Evolutionary conservation across 1,139 yeast species (phyloP).

Genomic region (Pneumocystis sp.): DNA sequence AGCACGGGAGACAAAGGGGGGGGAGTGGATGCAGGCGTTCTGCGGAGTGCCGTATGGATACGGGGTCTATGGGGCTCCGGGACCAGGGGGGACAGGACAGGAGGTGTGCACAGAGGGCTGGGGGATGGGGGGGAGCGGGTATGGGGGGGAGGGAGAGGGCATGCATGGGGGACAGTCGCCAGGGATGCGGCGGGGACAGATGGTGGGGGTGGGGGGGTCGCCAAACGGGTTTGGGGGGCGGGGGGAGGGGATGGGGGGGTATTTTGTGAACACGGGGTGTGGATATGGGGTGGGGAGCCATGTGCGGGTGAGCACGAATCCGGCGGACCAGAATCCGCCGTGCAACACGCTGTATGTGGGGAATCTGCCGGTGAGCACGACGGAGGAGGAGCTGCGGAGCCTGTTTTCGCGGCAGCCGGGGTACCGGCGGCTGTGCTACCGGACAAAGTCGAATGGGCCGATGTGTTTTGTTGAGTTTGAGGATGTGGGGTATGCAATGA

Average conservation of each 20-base stretch:
- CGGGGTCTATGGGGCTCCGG: neutral
- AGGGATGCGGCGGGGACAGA: no score
- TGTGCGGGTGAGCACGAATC: slow-evolving; percentile 37
- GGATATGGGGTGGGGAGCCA: neutral
- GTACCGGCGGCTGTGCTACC: slow-evolving; percentile 77
- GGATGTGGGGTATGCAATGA: slow-evolving; percentile 83
- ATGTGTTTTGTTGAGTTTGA: slow-evolving; percentile 99
- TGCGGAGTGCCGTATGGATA: neutral
- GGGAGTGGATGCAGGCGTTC: neutral
- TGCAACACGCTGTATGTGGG: slow-evolving; percentile 95
- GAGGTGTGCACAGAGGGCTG: no score
- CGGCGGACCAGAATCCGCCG: slow-evolving; percentile 98
- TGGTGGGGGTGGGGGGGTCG: no score
- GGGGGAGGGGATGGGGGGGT: neutral
- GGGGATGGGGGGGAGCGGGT: no score
- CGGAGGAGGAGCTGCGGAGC: slow-evolving; percentile 80
- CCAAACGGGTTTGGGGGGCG: no score
- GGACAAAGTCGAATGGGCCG: slow-evolving; percentile 60
- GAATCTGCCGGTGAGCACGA: slow-evolving; percentile 90
- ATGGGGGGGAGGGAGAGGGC: no score
- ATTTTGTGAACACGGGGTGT: neutral
- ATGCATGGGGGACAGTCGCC: no score
- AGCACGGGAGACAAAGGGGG: neutral
- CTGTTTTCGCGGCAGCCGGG: slow-evolving; percentile 83
- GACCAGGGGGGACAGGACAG: no score